Conservation (phyloP, 106 monocot genomes). For the Phalaenopsis equestris region DNA sequence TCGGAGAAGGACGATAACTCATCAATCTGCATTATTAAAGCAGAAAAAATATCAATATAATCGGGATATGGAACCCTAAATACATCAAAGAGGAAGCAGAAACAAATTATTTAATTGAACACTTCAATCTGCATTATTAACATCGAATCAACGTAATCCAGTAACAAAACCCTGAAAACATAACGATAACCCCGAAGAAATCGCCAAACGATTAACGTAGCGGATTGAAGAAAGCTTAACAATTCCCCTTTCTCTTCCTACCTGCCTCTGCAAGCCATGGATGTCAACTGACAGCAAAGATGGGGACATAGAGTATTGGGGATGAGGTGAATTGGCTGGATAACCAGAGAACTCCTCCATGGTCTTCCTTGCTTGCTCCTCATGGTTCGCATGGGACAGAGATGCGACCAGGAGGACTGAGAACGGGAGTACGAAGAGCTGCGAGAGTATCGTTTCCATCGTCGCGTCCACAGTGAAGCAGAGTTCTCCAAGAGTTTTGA, state of each 20-base stretch:
- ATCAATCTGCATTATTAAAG: constrained; percentile 17
- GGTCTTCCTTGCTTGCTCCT: constrained; percentile 7
- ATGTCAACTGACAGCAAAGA: constrained; percentile 9
- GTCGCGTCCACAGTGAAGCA: background rate
- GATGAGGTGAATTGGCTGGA: background rate
- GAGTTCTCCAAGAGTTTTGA: too few species aligned
- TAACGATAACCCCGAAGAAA: background rate
- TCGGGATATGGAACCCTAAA: background rate
- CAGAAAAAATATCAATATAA: background rate
- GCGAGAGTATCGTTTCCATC: background rate
- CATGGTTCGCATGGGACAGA: background rate
- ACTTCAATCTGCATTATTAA: background rate
- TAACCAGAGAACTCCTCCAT: constrained; percentile 25
- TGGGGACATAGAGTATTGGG: background rate
- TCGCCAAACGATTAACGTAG: background rate
- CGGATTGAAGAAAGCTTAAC: background rate
- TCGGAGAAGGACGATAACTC: constrained; percentile 17
- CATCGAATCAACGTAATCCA: background rate
- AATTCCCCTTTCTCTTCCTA: background rate
- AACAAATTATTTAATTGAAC: background rate
- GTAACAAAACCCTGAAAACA: background rate
- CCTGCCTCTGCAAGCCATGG: constrained; percentile 19
- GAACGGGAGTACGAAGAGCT: background rate
- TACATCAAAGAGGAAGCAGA: background rate
- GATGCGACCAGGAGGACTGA: background rate